Conservation (phyloP, 768 basidiomycete genomes). For the Mycena amicta region DNA sequence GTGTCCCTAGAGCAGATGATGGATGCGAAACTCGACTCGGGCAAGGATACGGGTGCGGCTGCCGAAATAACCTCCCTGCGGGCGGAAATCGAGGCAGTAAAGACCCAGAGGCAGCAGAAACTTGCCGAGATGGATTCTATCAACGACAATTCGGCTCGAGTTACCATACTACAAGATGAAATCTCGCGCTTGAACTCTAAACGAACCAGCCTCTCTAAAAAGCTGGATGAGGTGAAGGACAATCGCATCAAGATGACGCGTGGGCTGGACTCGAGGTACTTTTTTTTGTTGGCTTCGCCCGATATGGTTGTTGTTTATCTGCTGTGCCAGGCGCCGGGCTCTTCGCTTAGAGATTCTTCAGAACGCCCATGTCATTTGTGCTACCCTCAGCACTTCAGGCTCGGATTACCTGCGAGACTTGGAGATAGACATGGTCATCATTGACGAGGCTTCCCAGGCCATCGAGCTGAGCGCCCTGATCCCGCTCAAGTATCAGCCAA, state of each 20-base stretch:
- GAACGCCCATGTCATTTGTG: constrained; percentile 92
- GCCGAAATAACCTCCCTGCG: constrained; percentile 59
- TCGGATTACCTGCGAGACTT: constrained; percentile 82
- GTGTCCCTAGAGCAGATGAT: constrained; percentile 87
- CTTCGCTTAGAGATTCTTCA: constrained; percentile 74
- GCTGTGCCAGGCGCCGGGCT: constrained; percentile 55
- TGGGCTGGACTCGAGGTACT: constrained; percentile 66
- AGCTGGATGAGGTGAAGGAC: constrained; percentile 79
- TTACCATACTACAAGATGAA: constrained; percentile 66
- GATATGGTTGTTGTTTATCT: not conserved
- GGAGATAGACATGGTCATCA: constrained; percentile 94
- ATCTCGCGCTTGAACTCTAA: constrained; percentile 63
- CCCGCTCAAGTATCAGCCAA: constrained; percentile 85
- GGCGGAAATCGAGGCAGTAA: constrained; percentile 70
- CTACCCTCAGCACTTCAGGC: constrained; percentile 91
- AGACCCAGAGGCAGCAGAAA: constrained; percentile 58
- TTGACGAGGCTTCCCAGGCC: constrained; percentile 97
- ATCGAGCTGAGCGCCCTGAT: constrained; percentile 95
- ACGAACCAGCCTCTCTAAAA: constrained; percentile 63
- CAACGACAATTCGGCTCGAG: constrained; percentile 59
- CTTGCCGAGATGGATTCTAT: constrained; percentile 56
- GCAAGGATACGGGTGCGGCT: constrained; percentile 52
- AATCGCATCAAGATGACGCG: constrained; percentile 79
- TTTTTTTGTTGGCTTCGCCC: not conserved
- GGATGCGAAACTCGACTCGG: constrained; percentile 65